Evolutionary conservation across 2,329 filamentous ascomycete genomes (phyloP).

Genomic region (Lachnellula arida): DNA sequence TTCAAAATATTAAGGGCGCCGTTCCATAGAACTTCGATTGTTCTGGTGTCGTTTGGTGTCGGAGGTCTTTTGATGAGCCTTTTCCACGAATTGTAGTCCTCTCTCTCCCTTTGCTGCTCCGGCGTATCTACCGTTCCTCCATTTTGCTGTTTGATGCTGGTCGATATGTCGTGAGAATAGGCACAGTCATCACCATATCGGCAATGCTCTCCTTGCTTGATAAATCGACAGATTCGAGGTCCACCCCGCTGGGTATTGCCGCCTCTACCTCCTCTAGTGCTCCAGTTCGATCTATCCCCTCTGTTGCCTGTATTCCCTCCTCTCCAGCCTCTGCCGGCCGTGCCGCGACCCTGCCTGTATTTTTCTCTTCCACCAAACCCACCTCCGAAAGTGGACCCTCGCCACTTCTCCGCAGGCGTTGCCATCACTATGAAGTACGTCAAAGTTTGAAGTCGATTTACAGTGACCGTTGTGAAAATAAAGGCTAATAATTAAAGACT

Average conservation of each 20-base stretch:
- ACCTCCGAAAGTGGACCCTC: constrained; percentile 10
- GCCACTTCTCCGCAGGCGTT: constrained; percentile 10
- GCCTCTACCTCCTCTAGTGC: constrained; percentile 1
- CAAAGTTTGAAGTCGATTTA: constrained; percentile 3
- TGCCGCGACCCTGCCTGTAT: neutral
- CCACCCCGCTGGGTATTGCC: neutral
- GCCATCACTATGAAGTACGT: constrained; percentile 6
- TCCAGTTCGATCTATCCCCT: constrained; percentile 1
- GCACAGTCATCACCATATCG: constrained; percentile 4
- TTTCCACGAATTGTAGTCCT: constrained; percentile 16
- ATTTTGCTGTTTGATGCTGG: neutral
- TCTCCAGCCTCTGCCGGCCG: constrained; percentile 5
- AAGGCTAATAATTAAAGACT: neutral
- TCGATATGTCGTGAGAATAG: constrained; percentile 12
- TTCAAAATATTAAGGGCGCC: constrained; percentile 14
- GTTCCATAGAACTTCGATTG: constrained; percentile 9
- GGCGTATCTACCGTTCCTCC: constrained; percentile 11
- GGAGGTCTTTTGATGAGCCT: constrained; percentile 11
- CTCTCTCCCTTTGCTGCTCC: constrained; percentile 7
- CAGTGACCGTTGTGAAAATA: neutral
- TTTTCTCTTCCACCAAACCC: constrained; percentile 4
- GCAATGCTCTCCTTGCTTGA: constrained; percentile 8
- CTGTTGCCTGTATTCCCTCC: constrained; percentile 4
- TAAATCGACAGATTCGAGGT: constrained; percentile 4
- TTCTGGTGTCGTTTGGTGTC: constrained; percentile 8